Percentiles rank a stretch among this genome's conserved stretches.
phyloP scores from a whole-genome alignment of 2,329 filamentous ascomycete species.

The Penicillium sp. region DNA sequence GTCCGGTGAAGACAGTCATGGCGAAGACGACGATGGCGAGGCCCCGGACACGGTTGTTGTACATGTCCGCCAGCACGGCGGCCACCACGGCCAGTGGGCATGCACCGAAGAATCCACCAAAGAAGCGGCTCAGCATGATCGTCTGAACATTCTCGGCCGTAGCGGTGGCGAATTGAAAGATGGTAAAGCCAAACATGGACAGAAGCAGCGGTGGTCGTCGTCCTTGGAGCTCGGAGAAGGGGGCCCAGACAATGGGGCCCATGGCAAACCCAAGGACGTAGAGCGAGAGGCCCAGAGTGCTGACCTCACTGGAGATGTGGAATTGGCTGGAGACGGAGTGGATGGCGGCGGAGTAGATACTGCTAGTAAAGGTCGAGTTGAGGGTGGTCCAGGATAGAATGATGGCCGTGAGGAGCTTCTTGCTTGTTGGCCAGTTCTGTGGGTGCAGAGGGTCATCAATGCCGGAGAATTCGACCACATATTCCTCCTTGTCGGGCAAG shows the following conservation, averaged over 20 bases:
- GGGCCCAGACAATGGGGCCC: slow-evolving; percentile 48
- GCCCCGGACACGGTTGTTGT: slow-evolving; percentile 43
- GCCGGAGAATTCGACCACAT: slow-evolving; percentile 70
- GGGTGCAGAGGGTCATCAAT: slow-evolving; percentile 76
- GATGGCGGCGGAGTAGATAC: slow-evolving; percentile 67
- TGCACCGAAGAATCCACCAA: slow-evolving; percentile 49
- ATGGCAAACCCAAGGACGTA: slow-evolving; percentile 46
- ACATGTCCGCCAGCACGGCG: slow-evolving; percentile 54
- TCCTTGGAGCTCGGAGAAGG: slow-evolving; percentile 48
- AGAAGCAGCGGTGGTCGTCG: slow-evolving; percentile 43
- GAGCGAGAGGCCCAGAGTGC: slow-evolving; percentile 36
- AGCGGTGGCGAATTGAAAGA: slow-evolving; percentile 47
- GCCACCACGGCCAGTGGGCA: slow-evolving; percentile 50
- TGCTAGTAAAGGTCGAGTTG: slow-evolving; percentile 50
- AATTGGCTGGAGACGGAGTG: slow-evolving; percentile 52
- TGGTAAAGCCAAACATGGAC: slow-evolving; percentile 46
- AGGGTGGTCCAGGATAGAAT: slow-evolving; percentile 47
- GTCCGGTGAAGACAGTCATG: slow-evolving; percentile 48
- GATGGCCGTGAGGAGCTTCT: slow-evolving; percentile 53
- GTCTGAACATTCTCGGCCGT: slow-evolving; percentile 49
- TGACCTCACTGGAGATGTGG: slow-evolving; percentile 45
- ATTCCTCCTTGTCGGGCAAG: slow-evolving; percentile 52
- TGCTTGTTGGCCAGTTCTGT: slow-evolving; percentile 76
- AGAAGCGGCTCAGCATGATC: slow-evolving; percentile 49
- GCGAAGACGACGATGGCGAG: slow-evolving; percentile 46